phyloP scores from a whole-genome alignment of 2,329 filamentous ascomycete species.

The Penicillium verrucosum region DNA sequence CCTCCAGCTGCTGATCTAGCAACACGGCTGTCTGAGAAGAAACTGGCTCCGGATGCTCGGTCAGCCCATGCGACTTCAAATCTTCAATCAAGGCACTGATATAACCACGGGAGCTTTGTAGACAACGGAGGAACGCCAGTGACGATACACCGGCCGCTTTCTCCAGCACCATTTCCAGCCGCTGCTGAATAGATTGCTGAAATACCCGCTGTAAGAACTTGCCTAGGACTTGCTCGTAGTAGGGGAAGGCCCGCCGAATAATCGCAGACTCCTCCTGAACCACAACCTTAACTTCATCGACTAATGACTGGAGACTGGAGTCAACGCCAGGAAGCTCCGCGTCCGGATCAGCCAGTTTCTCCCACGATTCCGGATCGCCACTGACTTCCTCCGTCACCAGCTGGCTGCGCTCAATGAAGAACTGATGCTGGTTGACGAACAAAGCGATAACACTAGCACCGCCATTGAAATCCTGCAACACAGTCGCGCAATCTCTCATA shows the following conservation, averaged over 20 bases:
- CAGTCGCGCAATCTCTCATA: slow-evolving; percentile 95
- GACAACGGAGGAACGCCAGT: slow-evolving; percentile 80
- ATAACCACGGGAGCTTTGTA: slow-evolving; percentile 88
- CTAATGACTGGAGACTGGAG: slow-evolving; percentile 81
- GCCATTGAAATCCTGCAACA: slow-evolving; percentile 92
- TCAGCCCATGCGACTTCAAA: slow-evolving; percentile 87
- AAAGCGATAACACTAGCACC: slow-evolving; percentile 91
- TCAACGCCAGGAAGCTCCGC: slow-evolving; percentile 88
- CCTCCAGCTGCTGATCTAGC: slow-evolving; percentile 65
- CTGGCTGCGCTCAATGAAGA: slow-evolving; percentile 96
- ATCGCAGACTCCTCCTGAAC: slow-evolving; percentile 97
- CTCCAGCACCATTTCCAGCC: slow-evolving; percentile 90
- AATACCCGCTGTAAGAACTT: slow-evolving; percentile 96
- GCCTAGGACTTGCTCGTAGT: slow-evolving; percentile 87
- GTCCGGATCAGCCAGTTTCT: slow-evolving; percentile 89
- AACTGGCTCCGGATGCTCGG: slow-evolving; percentile 88
- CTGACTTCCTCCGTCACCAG: slow-evolving; percentile 79
- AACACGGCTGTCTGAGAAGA: slow-evolving; percentile 76
- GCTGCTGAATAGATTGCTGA: slow-evolving; percentile 95
- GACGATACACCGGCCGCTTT: slow-evolving; percentile 92
- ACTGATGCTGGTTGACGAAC: slow-evolving; percentile 98
- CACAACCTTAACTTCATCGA: slow-evolving; percentile 92
- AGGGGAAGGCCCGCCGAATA: slow-evolving; percentile 94
- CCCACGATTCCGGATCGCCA: slow-evolving; percentile 68
- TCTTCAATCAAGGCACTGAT: slow-evolving; percentile 87